phyloP scores from a whole-genome alignment of 73 alveolate species.

The Breviolum minutum region DNA sequence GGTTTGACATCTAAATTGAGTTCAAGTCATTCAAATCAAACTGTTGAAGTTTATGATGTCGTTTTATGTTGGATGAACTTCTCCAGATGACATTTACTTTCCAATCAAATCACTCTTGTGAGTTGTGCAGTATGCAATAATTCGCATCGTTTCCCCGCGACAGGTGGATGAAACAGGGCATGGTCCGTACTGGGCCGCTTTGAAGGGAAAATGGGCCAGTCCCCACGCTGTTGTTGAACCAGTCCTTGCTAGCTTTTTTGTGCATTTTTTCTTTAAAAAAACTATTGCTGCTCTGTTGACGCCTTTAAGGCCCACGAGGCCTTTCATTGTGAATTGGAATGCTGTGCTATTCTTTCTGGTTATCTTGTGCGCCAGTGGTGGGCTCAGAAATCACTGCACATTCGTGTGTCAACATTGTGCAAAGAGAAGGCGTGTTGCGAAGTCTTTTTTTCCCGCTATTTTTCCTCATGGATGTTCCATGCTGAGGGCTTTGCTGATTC shows the following conservation, averaged over 20 bases:
- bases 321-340: conserved; percentile 34
- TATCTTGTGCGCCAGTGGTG: conserved; percentile 22
- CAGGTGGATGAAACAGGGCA: not conserved
- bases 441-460: not conserved
- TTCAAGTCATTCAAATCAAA: not conserved
- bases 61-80: too few species aligned
- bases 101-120: too few species aligned
- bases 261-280: not conserved
- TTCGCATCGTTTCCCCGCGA: not conserved
- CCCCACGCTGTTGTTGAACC: not conserved
- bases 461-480: not conserved
- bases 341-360: conserved; percentile 32
- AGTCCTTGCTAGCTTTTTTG: not conserved
- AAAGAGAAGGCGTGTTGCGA: not conserved
- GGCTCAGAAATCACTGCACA: not conserved
- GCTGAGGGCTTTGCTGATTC: conserved; percentile 24
- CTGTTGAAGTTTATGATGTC: too few species aligned
- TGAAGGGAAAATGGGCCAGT: not conserved
- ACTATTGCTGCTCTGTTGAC: not conserved
- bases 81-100: too few species aligned
- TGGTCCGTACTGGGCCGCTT: not conserved
- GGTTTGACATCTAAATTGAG: not conserved
- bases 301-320: conserved; percentile 31
- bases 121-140: too few species aligned
- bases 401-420: too few species aligned